Percentiles rank a stretch among this genome's conserved stretches.
Evolutionary conservation across 371 early-diverging fungal genomes (phyloP).

Genomic region (Fennellomyces sp.): DNA sequence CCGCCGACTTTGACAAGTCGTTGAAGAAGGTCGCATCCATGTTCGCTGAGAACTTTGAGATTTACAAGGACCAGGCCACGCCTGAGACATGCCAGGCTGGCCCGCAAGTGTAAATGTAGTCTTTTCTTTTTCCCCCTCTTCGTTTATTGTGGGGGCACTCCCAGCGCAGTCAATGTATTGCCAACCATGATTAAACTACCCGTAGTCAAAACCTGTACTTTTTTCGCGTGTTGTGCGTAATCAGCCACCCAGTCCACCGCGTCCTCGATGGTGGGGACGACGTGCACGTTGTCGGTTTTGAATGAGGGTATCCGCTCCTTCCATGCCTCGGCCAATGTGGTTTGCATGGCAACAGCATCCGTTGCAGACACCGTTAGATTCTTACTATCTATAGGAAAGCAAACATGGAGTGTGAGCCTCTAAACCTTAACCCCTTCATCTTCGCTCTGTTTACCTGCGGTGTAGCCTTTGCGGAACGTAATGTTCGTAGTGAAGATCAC

Average conservation of each 20-base stretch:
- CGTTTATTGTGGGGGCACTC: slow-evolving; percentile 41
- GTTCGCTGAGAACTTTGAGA: slow-evolving; percentile 87
- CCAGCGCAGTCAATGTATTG: slow-evolving; percentile 73
- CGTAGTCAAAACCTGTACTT: slow-evolving; percentile 78
- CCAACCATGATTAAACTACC: slow-evolving; percentile 96
- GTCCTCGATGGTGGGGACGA: slow-evolving; percentile 69
- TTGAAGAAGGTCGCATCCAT: slow-evolving; percentile 75
- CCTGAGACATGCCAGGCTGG: slow-evolving; percentile 76
- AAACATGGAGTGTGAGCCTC: not conserved
- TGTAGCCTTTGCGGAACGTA: slow-evolving; percentile 54
- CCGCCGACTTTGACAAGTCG: slow-evolving; percentile 62
- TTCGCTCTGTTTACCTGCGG: slow-evolving; percentile 25
- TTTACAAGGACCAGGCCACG: slow-evolving; percentile 78
- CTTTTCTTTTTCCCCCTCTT: not conserved
- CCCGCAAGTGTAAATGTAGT: slow-evolving; percentile 53
- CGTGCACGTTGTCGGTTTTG: slow-evolving; percentile 34
- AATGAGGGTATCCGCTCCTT: slow-evolving; percentile 32
- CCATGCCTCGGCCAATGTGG: slow-evolving; percentile 57
- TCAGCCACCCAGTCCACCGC: slow-evolving; percentile 70
- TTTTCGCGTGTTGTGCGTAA: slow-evolving; percentile 16
- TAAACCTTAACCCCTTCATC: not conserved
- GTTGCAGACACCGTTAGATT: slow-evolving; percentile 68
- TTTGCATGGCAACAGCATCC: slow-evolving; percentile 58
- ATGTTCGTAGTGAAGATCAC: slow-evolving; percentile 83
- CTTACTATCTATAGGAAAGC: slow-evolving; percentile 52